A percentile compares a stretch with the other conserved stretches of the same genome.
phyloP scores from a whole-genome alignment of 768 basidiomycete species.

The Rhodosporidiobolus sp. region DNA sequence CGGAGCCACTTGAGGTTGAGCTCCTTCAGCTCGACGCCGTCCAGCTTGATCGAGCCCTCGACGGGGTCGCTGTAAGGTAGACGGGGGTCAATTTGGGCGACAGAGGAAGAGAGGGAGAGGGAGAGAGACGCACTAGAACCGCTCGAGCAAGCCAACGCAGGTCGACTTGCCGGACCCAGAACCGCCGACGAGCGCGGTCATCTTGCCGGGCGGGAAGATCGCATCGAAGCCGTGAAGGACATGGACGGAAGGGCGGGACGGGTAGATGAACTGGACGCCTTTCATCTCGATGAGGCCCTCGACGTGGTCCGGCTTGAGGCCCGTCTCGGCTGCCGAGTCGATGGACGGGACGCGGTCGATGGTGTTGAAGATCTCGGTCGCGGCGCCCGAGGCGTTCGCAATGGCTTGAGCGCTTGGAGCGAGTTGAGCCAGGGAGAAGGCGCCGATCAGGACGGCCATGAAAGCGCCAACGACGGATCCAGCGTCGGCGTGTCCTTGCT shows the following conservation, averaged over 20 bases:
- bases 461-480: neutral
- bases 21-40: constrained; percentile 51
- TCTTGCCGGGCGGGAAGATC: constrained; percentile 69
- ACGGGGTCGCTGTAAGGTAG: constrained; percentile 50
- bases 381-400: constrained; percentile 71
- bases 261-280: constrained; percentile 76
- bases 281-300: constrained; percentile 71
- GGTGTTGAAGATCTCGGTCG: constrained; percentile 65
- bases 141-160: constrained; percentile 50
- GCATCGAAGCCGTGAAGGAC: constrained; percentile 70
- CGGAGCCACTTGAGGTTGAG: constrained; percentile 52
- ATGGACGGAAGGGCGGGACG: constrained; percentile 62
- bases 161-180: constrained; percentile 53
- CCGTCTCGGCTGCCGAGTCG: constrained; percentile 68
- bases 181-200: constrained; percentile 54
- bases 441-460: constrained; percentile 44
- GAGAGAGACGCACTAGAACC: constrained; percentile 30
- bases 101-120: no score
- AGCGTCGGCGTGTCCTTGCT: constrained; percentile 49
- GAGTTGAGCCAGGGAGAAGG: constrained; percentile 78
- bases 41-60: constrained; percentile 50
- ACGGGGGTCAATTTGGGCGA: neutral
- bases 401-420: constrained; percentile 82
- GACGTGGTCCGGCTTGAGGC: constrained; percentile 66
- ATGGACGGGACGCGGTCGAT: constrained; percentile 84